These are phyloP conservation scores for Nitzschia sp. DNA, from an alignment of 108 stramenopile species.

Conservation along the genomic window DNA sequence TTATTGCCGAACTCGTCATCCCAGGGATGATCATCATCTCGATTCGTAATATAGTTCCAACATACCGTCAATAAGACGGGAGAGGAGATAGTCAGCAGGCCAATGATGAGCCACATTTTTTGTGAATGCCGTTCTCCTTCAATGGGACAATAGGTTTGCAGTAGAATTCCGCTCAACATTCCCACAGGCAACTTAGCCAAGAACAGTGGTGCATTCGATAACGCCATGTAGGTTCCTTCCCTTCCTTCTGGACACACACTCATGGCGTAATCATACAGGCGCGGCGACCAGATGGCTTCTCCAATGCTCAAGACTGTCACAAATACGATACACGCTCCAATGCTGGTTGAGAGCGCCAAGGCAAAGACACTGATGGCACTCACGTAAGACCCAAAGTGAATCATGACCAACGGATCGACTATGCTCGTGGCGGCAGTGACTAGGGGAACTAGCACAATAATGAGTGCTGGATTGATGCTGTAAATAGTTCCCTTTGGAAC, in stretches of 20 bases:
- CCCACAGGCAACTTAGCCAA: constrained; percentile 83
- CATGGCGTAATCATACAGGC: constrained; percentile 82
- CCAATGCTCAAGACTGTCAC: constrained; percentile 73
- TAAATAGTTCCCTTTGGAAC: constrained; percentile 79
- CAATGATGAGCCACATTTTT: constrained; percentile 84
- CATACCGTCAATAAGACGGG: constrained; percentile 64
- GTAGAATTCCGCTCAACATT: constrained; percentile 65
- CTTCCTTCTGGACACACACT: constrained; percentile 67
- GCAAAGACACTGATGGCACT: constrained; percentile 74
- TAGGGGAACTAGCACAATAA: constrained; percentile 77
- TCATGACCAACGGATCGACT: constrained; percentile 72
- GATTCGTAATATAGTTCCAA: constrained; percentile 60
- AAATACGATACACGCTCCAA: constrained; percentile 68
- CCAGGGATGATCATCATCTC: constrained; percentile 9
- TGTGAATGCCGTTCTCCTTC: constrained; percentile 58
- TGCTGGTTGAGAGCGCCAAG: constrained; percentile 58
- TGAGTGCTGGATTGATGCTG: constrained; percentile 77
- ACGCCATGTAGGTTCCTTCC: constrained; percentile 84
- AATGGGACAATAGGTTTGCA: constrained; percentile 64
- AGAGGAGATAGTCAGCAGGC: constrained; percentile 52
- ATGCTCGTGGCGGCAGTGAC: constrained; percentile 69
- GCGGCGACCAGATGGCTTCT: constrained; percentile 81
- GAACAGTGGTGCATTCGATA: constrained; percentile 79
- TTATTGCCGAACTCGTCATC: neutral
- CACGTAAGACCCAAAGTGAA: constrained; percentile 73